These are phyloP conservation scores for Saccharomyces uvarum DNA, from an alignment of 1,139 yeast species.

Conservation along the genomic window DNA sequence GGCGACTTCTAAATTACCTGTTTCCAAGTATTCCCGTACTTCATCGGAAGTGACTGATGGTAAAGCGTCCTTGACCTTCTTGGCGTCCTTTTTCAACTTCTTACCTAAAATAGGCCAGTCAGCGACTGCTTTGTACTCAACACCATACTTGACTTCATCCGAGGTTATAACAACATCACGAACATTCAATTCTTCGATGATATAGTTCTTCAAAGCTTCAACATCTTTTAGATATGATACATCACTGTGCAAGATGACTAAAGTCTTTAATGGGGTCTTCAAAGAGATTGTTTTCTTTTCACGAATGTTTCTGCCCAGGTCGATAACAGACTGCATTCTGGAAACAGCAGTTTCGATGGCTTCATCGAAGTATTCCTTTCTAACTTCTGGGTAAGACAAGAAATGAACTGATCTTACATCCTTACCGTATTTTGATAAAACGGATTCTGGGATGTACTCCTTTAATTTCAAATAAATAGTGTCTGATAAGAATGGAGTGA, in stretches of 20 bases:
- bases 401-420: slow-evolving; percentile 87
- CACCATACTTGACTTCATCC: slow-evolving; percentile 88
- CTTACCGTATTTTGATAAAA: slow-evolving; percentile 36
- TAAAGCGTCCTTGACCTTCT: slow-evolving; percentile 87
- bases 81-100: slow-evolving; percentile 89
- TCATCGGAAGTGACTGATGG: slow-evolving; percentile 74
- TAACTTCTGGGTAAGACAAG: slow-evolving; percentile 81
- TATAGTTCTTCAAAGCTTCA: slow-evolving; percentile 67
- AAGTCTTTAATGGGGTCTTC: slow-evolving; percentile 86
- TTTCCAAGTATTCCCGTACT: slow-evolving; percentile 64
- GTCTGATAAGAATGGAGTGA: slow-evolving; percentile 93
- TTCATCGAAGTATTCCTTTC: slow-evolving; percentile 72
- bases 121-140: slow-evolving; percentile 87
- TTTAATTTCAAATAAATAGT: slow-evolving; percentile 73
- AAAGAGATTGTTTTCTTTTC: slow-evolving; percentile 90
- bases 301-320: slow-evolving; percentile 90
- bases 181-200: slow-evolving; percentile 84
- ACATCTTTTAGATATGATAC: slow-evolving; percentile 67
- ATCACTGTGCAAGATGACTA: slow-evolving; percentile 81
- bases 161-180: slow-evolving; percentile 81
- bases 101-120: slow-evolving; percentile 99
- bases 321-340: slow-evolving; percentile 96
- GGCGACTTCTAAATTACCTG: slow-evolving; percentile 75
- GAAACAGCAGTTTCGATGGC: slow-evolving; percentile 75
- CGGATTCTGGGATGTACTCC: slow-evolving; percentile 49